These are phyloP conservation scores for Suillus variegatus DNA, from an alignment of 768 basidiomycete species.

Conservation along the genomic window DNA sequence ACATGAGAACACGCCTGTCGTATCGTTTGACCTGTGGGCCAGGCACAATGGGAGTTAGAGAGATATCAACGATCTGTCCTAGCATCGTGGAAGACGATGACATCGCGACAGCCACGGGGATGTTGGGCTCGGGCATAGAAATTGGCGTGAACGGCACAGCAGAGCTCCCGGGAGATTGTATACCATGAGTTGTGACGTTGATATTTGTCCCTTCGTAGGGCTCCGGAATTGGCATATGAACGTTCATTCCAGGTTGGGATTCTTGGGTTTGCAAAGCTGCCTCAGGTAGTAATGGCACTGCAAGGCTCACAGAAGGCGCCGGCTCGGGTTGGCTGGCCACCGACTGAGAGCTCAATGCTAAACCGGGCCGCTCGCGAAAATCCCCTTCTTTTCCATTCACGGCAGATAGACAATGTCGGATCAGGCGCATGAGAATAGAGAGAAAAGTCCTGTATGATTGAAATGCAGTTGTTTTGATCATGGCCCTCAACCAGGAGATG, in stretches of 20 bases:
- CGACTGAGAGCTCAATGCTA: neutral
- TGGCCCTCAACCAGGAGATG: neutral
- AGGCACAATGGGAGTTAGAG: neutral
- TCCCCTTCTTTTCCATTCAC: neutral
- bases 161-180: too few species aligned
- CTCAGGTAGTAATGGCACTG: neutral
- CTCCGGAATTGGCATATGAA: neutral
- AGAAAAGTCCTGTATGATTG: neutral
- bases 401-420: neutral
- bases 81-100: neutral
- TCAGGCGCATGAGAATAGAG: neutral
- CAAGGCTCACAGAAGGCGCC: neutral
- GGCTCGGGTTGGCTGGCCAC: neutral
- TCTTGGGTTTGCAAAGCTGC: neutral
- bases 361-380: neutral
- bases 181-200: too few species aligned
- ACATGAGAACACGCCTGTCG: neutral
- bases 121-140: too few species aligned
- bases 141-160: too few species aligned
- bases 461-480: neutral
- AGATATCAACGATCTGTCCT: neutral
- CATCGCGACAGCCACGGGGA: too few species aligned
- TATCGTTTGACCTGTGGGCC: neutral
- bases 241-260: neutral
- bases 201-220: neutral